Conservation (phyloP, 2,329 filamentous ascomycete genomes). For the Pseudocercospora cruenta region DNA sequence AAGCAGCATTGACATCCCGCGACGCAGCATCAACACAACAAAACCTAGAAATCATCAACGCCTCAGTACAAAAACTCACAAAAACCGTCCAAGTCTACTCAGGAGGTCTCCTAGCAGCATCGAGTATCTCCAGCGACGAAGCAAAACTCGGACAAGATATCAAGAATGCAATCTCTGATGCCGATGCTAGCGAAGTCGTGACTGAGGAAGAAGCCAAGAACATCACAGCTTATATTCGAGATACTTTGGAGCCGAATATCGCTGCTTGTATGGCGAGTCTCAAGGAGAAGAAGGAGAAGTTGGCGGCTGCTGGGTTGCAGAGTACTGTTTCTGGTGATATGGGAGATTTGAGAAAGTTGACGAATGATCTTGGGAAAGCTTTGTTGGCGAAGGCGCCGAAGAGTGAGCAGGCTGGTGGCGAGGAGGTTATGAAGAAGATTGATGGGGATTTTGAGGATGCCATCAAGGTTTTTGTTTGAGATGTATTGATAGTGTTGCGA, state of each 20-base stretch:
- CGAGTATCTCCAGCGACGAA: constrained; percentile 28
- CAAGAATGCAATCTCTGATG: constrained; percentile 29
- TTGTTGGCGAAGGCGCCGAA: constrained; percentile 25
- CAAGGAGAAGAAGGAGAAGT: constrained; percentile 24
- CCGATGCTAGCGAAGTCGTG: constrained; percentile 24
- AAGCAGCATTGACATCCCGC: constrained; percentile 25
- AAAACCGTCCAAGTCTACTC: constrained; percentile 19
- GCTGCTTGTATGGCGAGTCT: constrained; percentile 23
- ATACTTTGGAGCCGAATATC: constrained; percentile 27
- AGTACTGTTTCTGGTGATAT: constrained; percentile 27
- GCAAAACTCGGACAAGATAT: constrained; percentile 25
- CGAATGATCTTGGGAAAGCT: constrained; percentile 23
- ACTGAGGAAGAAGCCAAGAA: constrained; percentile 22
- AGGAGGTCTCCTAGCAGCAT: constrained; percentile 30
- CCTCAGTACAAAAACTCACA: constrained; percentile 24
- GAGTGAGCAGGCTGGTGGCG: constrained; percentile 16
- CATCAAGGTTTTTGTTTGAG: constrained; percentile 26
- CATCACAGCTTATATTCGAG: constrained; percentile 24
- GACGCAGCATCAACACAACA: constrained; percentile 22
- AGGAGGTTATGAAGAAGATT: constrained; percentile 22
- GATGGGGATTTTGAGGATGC: constrained; percentile 30
- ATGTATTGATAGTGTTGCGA: neutral
- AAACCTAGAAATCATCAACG: constrained; percentile 29
- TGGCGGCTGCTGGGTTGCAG: constrained; percentile 21
- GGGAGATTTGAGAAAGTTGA: constrained; percentile 25